Conservation (phyloP, 768 basidiomycete species). For the Sporobolomyces roseus region DNA sequence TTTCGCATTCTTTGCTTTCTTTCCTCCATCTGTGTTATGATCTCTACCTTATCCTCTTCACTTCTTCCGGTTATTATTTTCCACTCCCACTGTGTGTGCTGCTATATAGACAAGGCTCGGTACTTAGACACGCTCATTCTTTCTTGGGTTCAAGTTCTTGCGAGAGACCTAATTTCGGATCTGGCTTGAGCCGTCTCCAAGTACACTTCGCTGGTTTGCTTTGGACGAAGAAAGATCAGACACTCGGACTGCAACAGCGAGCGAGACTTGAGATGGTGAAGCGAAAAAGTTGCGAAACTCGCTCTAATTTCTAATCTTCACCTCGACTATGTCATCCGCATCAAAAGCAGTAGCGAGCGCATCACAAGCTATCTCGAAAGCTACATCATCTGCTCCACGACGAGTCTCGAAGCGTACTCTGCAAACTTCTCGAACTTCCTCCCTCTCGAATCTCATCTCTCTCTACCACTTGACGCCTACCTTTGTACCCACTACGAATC, state of each 20-base stretch:
- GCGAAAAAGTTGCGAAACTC: no score
- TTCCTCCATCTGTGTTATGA: neutral
- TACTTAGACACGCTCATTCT: neutral
- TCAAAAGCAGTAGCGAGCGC: slow-evolving; percentile 5
- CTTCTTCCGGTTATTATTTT: neutral
- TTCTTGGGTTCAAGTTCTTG: no score
- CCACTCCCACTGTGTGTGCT: neutral
- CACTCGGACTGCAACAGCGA: no score
- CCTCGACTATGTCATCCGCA: neutral
- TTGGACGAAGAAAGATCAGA: no score
- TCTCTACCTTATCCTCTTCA: neutral
- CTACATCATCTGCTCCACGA: neutral
- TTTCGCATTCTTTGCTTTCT: neutral
- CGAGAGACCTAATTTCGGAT: no score
- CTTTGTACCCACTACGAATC: slow-evolving; percentile 17
- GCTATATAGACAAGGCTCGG: no score
- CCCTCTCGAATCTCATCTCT: slow-evolving; percentile 13
- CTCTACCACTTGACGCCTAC: slow-evolving; percentile 37
- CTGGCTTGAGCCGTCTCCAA: no score
- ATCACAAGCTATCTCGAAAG: neutral
- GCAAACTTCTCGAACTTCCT: neutral
- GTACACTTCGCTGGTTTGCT: no score
- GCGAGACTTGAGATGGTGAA: no score
- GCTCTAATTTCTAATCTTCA: neutral
- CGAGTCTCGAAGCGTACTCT: slow-evolving; percentile 14